These are phyloP conservation scores for Bacterosira constricta DNA, from an alignment of 108 stramenopile species.

Conservation along the genomic window DNA sequence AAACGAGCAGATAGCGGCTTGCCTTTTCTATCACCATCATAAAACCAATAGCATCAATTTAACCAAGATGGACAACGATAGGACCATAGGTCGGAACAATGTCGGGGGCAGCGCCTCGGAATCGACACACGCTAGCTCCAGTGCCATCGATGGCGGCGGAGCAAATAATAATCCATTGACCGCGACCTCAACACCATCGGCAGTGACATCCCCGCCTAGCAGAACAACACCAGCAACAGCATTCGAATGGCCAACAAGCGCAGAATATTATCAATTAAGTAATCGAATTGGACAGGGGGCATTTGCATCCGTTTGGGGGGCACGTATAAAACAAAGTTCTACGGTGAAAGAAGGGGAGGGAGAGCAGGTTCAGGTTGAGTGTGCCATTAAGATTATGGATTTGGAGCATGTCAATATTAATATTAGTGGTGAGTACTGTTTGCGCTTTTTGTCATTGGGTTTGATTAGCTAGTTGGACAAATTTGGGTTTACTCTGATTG, in stretches of 20 bases:
- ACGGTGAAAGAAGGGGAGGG: conserved; percentile 14
- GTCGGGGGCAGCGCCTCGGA: conserved; percentile 4
- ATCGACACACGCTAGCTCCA: background rate
- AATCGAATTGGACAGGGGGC: conserved; percentile 93
- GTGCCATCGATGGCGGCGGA: background rate
- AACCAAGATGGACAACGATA: conserved; percentile 18
- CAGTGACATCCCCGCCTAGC: background rate
- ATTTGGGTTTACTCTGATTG: too few relatives aligned
- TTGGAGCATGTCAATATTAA: conserved; percentile 89
- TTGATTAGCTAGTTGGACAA: background rate
- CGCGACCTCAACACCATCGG: conserved; percentile 2
- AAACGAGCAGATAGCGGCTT: background rate
- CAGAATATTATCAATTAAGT: conserved; percentile 58
- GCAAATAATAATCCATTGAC: background rate
- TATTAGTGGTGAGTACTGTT: conserved; percentile 38
- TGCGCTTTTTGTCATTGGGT: background rate
- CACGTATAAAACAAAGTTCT: conserved; percentile 33
- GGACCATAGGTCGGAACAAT: conserved; percentile 32
- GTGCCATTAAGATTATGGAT: conserved; percentile 93
- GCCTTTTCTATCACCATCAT: background rate
- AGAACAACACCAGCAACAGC: background rate
- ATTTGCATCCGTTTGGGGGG: conserved; percentile 94
- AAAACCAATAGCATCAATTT: background rate
- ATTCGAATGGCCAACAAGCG: conserved; percentile 71
- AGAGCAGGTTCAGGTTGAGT: conserved; percentile 12